Conservation (phyloP, 345 rosid genomes). For the Boechera retrofracta region DNA sequence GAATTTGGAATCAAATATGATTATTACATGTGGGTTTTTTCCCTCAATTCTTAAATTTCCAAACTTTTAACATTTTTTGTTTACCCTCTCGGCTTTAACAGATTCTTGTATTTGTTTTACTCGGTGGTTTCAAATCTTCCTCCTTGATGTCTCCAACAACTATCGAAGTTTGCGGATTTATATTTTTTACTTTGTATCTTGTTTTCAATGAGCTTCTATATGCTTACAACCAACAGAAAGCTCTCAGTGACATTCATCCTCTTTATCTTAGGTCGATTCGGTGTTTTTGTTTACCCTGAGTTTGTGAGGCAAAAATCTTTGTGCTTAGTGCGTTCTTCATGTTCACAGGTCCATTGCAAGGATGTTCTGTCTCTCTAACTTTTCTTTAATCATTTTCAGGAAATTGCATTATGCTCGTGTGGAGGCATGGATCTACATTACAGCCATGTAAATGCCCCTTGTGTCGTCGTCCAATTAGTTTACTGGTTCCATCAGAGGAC, state of each 20-base stretch:
- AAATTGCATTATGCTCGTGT: constrained; percentile 82
- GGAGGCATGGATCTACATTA: constrained; percentile 75
- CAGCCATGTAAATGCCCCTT: constrained; percentile 87
- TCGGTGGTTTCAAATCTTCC: neutral
- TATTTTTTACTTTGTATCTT: neutral
- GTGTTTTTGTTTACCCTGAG: neutral
- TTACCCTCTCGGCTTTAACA: neutral
- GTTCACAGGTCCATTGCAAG: neutral
- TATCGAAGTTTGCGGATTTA: neutral
- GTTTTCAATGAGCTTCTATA: neutral
- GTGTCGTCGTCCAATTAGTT: constrained; percentile 84
- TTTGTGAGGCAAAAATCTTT: neutral
- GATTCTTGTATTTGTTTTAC: constrained; percentile 15
- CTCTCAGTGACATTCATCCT: neutral
- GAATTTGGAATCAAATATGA: neutral
- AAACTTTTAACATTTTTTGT: neutral
- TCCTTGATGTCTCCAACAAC: neutral
- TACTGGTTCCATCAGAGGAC: constrained; percentile 75
- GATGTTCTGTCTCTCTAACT: constrained; percentile 1
- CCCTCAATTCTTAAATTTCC: neutral
- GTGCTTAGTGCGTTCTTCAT: neutral
- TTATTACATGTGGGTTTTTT: neutral
- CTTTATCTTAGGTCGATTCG: neutral
- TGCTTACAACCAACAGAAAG: neutral
- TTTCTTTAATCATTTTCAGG: constrained; percentile 44